Conservation (phyloP, 2,329 filamentous ascomycete genomes). For the Leptoxyphium fumago region DNA sequence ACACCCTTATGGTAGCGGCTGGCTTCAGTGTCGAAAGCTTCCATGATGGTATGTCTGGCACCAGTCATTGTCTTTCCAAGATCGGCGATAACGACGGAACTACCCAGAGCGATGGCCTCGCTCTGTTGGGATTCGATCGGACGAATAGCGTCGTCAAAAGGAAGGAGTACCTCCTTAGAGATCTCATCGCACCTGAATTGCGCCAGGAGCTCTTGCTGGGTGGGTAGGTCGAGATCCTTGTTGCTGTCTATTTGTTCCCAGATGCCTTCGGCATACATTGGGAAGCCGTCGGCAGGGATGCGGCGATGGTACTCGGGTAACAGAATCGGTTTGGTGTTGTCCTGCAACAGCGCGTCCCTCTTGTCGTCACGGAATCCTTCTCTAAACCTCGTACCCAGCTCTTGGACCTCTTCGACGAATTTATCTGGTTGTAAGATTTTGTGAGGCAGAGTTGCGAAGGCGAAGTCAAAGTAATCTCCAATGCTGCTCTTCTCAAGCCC, state of each 20-base stretch:
- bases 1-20: conserved; percentile 95
- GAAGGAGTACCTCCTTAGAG: conserved; percentile 67
- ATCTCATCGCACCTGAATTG: conserved; percentile 99
- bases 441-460: conserved; percentile 87
- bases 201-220: conserved; percentile 88
- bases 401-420: conserved; percentile 67
- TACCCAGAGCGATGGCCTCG: conserved; percentile 58
- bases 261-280: conserved; percentile 79
- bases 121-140: conserved; percentile 80
- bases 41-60: conserved; percentile 58
- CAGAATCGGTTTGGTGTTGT: conserved; percentile 67
- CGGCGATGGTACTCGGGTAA: conserved; percentile 87
- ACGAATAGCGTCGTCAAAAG: conserved; percentile 66
- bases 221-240: conserved; percentile 92
- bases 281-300: conserved; percentile 94
- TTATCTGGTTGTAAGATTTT: conserved; percentile 92
- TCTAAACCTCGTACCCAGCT: conserved; percentile 66
- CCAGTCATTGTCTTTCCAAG: conserved; percentile 60
- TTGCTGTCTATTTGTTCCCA: conserved; percentile 99
- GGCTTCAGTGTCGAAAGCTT: conserved; percentile 78
- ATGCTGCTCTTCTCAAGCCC: conserved; percentile 81
- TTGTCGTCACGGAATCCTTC: conserved; percentile 62
- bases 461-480: conserved; percentile 97
- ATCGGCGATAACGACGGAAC: conserved; percentile 54
- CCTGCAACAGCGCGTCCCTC: conserved; percentile 47